Evolutionary conservation across 495 filamentous ascomycete species (phyloP).

Genomic region (Trichoderma erinaceum): DNA sequence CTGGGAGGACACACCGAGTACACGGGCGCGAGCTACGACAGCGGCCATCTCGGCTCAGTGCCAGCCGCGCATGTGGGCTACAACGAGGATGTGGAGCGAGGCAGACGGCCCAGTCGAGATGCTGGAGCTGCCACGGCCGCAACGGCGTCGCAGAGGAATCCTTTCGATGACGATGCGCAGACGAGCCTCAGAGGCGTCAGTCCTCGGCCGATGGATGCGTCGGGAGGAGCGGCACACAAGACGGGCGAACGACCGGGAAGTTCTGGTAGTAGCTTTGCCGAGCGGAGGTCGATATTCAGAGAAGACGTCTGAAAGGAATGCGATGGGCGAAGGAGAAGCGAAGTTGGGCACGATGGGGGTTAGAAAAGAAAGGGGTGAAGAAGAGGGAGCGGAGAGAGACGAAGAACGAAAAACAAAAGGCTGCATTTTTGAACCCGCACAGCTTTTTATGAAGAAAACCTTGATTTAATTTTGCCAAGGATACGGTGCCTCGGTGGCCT

Average conservation of each 20-base stretch:
- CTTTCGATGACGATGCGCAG: slow-evolving; percentile 53
- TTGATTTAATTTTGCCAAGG: neutral
- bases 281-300: slow-evolving; percentile 45
- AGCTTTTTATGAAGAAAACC: neutral
- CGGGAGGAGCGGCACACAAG: neutral
- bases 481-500: neutral
- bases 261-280: slow-evolving; percentile 34
- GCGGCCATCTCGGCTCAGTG: slow-evolving; percentile 24
- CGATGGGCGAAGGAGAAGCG: neutral
- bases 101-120: slow-evolving; percentile 22
- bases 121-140: slow-evolving; percentile 7
- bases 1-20: slow-evolving; percentile 27
- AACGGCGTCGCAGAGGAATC: slow-evolving; percentile 32
- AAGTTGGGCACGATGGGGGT: neutral
- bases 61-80: slow-evolving; percentile 12
- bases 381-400: neutral
- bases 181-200: slow-evolving; percentile 51
- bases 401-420: neutral
- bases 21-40: slow-evolving; percentile 19
- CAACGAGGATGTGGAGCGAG: slow-evolving; percentile 26
- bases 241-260: slow-evolving; percentile 10
- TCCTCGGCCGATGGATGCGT: slow-evolving; percentile 45
- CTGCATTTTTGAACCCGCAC: neutral
- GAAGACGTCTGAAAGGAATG: slow-evolving; percentile 38
- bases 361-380: neutral